Evolutionary conservation across 2,329 filamentous ascomycete genomes (phyloP).

Genomic region (Colletotrichum sp.): DNA sequence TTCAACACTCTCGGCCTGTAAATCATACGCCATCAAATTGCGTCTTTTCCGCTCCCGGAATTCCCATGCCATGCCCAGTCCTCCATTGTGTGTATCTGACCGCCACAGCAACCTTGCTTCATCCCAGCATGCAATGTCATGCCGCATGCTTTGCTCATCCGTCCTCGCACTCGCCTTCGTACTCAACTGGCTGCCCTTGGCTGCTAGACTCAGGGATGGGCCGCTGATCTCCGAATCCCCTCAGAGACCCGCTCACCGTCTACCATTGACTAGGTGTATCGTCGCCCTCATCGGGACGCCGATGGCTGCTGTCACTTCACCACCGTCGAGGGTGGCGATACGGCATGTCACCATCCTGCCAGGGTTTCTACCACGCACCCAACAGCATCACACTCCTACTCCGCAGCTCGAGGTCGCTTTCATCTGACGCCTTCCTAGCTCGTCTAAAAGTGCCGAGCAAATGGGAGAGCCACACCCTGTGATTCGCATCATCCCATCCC

Average conservation of each 20-base stretch:
- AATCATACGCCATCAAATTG: neutral
- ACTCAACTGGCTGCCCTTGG: neutral
- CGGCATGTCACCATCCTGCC: conserved; percentile 5
- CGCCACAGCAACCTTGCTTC: neutral
- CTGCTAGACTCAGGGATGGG: neutral
- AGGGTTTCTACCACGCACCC: neutral
- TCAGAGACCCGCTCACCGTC: neutral
- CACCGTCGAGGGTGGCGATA: neutral
- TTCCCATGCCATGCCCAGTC: neutral
- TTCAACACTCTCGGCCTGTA: neutral
- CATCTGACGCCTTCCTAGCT: neutral
- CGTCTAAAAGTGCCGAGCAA: conserved; percentile 4
- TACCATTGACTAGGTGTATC: neutral
- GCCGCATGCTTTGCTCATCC: neutral
- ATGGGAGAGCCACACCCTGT: neutral
- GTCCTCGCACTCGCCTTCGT: neutral
- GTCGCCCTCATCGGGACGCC: neutral
- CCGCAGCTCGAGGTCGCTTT: neutral
- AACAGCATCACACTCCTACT: neutral
- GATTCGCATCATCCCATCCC: neutral
- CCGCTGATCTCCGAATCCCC: conserved; percentile 15
- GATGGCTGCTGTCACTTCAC: neutral
- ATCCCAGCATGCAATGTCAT: neutral
- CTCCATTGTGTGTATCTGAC: neutral
- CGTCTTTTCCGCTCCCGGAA: neutral